Evolutionary conservation across 345 rosid species (phyloP), one percentile per base, ranked within the genome.

Genomic region (Excoecaria cochinchinensis): DNA sequence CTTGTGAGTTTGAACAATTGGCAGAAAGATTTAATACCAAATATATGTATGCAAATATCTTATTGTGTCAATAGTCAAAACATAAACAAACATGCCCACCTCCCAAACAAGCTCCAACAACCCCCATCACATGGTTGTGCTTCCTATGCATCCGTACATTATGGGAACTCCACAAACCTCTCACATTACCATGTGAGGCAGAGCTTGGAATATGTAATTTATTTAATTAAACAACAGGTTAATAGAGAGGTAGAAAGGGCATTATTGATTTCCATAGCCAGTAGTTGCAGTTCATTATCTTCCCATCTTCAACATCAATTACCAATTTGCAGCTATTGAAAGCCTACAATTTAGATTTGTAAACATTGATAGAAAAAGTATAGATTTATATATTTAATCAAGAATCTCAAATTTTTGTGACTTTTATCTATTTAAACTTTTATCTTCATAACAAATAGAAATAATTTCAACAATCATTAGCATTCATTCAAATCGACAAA

Each of bases 121-220:
- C 6, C 58, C 58, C 8, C 22, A 17, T 16, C 58, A 55, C 58
- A 51, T 69, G 58, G 58, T 31, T 16, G 50, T 55, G 50, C 73
- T 53, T 31, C 12, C 36, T 24, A n/a, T n/a, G 10, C 22, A 22
- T 9, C 36, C 62, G 0, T 65, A 44, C 11, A 44, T 6, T 38
- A 22, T 65, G 24, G 25, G 22, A 40, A 3, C 68, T 64, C 14
- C 24, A 16, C 19, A 5, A 42, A 19, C 73, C 67, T 24, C 56
- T 75, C 4, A 60, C 56, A 19, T n/a, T 68, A 11, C 78, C 73
- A 0, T 75, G 48, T 44, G 48, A 5, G 48, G 48, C 48, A 44
- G 48, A 44, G 48, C 48, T 44, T 21, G 42, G 69, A 69, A 13
- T 42, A 48, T 13, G n/a, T 69, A 19, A 13, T 52, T 52, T 15